Base-by-base conservation (phyloP, 192 early-diverging fungal genomes). In the Irineochytrium annulatum region DNA sequence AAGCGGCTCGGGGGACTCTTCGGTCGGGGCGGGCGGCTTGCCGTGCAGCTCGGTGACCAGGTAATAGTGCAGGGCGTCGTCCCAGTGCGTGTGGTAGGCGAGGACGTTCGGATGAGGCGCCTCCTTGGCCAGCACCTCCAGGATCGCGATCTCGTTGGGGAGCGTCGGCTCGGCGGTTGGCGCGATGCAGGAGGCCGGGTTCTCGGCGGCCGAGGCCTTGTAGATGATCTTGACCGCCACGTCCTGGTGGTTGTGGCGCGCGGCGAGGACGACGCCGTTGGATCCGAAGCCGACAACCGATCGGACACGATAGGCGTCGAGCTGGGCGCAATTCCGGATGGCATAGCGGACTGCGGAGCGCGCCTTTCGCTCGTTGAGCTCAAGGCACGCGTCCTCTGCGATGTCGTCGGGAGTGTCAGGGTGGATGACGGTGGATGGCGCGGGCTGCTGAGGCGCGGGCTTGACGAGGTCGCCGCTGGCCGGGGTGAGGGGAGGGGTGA, bases 21-120 rank as follows among this genome's bases (percentile, higher is more conserved):
- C 4, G 27, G 27, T 54, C n/a, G 31, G 13, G 14, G 20, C 48
- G 11, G 48, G 19, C 17, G 48, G 20, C 13, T 8, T 8, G 11
- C 46, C 46, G 6, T 8, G 6, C 13, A 49, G 46, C 19, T 67
- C 24, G 3, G 65, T 60, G 16, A 67, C 57, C 14, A 60, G 39
- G 52, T 67, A 67, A 60, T 53, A 60, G 52, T 67, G 65, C 29
- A 53, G 57, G 8, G 20, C 16, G 37, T 67, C 65, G 33, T 67
- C 49, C 56, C 56, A 67, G 52, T 34, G 14, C 16, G 22, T 34
- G 30, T 52, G 22, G 35, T 53, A 49, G 34, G n/a, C n/a, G 35
- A 64, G 34, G 17, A 64, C 11, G 16, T 60, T 55, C 5, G 63
- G 37, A 8, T 22, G 24, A 1, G 57, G 17, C 2, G 13, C 34